Evolutionary conservation across 2,329 filamentous ascomycete species (phyloP).

Genomic region (Byssothecium circinans): DNA sequence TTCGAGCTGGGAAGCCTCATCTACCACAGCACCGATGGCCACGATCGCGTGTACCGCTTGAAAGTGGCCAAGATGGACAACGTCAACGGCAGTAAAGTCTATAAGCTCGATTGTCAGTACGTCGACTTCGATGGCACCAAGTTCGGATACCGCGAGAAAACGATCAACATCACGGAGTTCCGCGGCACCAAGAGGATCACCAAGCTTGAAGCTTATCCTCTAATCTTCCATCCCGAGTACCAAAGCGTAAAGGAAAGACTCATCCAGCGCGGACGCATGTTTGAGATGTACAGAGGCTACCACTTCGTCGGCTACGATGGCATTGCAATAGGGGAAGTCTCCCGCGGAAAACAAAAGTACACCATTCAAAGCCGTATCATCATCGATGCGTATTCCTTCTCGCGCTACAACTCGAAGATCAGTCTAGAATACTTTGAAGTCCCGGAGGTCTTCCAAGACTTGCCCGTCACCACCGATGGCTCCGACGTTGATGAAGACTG

Average conservation of each 20-base stretch:
- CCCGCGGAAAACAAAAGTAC: conserved; percentile 14
- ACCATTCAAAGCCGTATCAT: conserved; percentile 45
- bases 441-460: conserved; percentile 1
- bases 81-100: conserved; percentile 11
- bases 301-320: conserved; percentile 22
- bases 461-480: conserved; percentile 35
- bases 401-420: conserved; percentile 14
- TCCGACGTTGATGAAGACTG: conserved; percentile 11
- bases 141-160: conserved; percentile 22
- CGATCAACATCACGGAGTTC: conserved; percentile 13
- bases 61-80: conserved; percentile 11
- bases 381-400: conserved; percentile 50
- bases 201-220: conserved; percentile 43
- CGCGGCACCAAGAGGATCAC: conserved; percentile 45
- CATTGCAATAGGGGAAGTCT: conserved; percentile 11
- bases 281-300: conserved; percentile 47
- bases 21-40: conserved; percentile 13
- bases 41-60: conserved; percentile 17
- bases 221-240: conserved; percentile 43
- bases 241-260: conserved; percentile 40
- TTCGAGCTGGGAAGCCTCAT: conserved; percentile 20
- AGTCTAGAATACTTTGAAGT: conserved; percentile 11
- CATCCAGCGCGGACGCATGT: conserved; percentile 46
- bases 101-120: conserved; percentile 16
- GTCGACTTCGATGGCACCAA: conserved; percentile 31